Conservation (phyloP, 257 asterid species). For the Lycium barbarum region DNA sequence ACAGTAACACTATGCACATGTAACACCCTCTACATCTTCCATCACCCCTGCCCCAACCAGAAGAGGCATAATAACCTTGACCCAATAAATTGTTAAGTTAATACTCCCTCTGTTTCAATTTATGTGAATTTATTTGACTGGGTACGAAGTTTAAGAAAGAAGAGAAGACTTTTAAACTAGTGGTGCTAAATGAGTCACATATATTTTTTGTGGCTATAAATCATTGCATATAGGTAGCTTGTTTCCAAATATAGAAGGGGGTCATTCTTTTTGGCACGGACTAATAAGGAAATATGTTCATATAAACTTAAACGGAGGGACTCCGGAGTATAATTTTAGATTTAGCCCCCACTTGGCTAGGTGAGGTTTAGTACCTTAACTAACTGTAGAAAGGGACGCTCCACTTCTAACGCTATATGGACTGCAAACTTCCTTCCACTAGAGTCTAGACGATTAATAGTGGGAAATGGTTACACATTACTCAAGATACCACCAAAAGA, state of each 20-base stretch:
- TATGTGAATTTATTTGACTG: too few species aligned
- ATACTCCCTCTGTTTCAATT: too few species aligned
- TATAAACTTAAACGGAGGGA: too few species aligned
- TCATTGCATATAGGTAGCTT: too few species aligned
- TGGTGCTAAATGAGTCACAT: too few species aligned
- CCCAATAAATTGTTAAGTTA: too few species aligned
- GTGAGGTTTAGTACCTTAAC: background rate
- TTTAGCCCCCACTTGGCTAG: background rate
- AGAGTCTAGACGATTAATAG: background rate
- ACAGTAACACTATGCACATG: background rate
- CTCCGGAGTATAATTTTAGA: background rate
- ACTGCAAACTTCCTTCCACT: background rate
- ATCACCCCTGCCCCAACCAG: background rate
- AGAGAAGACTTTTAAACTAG: too few species aligned
- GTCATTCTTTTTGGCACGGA: too few species aligned
- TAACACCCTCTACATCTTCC: slow-evolving; percentile 4
- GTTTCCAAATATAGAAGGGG: too few species aligned
- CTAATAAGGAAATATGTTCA: too few species aligned
- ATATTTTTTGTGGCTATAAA: too few species aligned
- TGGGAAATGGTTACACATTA: background rate
- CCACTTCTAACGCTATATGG: background rate
- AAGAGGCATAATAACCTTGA: background rate
- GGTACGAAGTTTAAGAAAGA: too few species aligned
- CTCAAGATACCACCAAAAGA: background rate
- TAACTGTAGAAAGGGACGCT: background rate